These are phyloP conservation scores for rapeseed (Brassica napus) DNA, from an alignment of 345 rosid species.

Conservation along the genomic window Da-Ae NC_063436.1:20566001-20566500, in stretches of 20 bases:
- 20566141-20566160: neutral
- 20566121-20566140: neutral
- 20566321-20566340: neutral
- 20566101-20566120: neutral
- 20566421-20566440: neutral
- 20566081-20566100: constrained; percentile 2
- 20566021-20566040: neutral
- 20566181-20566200: neutral
- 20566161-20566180: neutral
- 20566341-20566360: neutral
- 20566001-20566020: neutral
- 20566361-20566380: neutral
- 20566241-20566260: neutral
- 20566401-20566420: neutral
- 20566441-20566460: neutral
- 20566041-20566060: constrained; percentile 1
- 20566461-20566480: neutral
- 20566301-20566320: neutral
- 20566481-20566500: neutral
- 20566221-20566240: neutral
- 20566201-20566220: neutral
- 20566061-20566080: neutral
- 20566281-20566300: neutral
- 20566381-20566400: too few species aligned
- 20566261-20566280: neutral